A percentile compares a stretch with the other conserved stretches of the same genome.
phyloP scores from a whole-genome alignment of 2,329 filamentous ascomycete genomes.

The Sarocladiaceae sp. region DNA sequence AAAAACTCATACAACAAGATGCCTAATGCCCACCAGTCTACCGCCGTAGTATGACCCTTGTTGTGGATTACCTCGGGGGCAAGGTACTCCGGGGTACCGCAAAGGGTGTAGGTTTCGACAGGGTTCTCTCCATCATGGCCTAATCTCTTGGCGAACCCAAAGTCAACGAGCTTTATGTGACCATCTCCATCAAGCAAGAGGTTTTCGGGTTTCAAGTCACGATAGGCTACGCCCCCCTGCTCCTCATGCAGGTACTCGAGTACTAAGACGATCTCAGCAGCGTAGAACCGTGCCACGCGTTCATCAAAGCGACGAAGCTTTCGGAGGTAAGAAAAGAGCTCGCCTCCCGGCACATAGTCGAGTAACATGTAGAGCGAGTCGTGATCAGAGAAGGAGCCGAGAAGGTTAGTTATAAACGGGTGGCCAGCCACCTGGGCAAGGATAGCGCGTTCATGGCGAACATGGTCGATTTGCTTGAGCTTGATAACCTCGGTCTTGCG shows the following conservation, averaged over 20 bases:
- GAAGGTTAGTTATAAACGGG: slow-evolving; percentile 77
- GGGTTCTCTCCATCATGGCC: slow-evolving; percentile 43
- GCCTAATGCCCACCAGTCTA: slow-evolving; percentile 86
- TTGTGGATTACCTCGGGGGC: slow-evolving; percentile 82
- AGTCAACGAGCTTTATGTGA: slow-evolving; percentile 79
- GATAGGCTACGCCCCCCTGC: slow-evolving; percentile 73
- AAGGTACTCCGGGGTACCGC: slow-evolving; percentile 79
- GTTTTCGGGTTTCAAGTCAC: slow-evolving; percentile 81
- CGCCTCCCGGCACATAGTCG: slow-evolving; percentile 78
- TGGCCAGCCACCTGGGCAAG: slow-evolving; percentile 74
- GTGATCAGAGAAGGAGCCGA: slow-evolving; percentile 74
- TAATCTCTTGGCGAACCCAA: slow-evolving; percentile 79
- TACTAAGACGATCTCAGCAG: slow-evolving; percentile 78
- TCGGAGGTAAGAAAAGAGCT: slow-evolving; percentile 79
- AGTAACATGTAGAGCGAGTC: slow-evolving; percentile 80
- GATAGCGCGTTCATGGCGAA: slow-evolving; percentile 76
- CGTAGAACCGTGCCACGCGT: slow-evolving; percentile 73
- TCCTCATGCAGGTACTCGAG: slow-evolving; percentile 77
- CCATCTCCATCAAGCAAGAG: slow-evolving; percentile 72
- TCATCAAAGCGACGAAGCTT: slow-evolving; percentile 77
- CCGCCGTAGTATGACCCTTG: slow-evolving; percentile 70
- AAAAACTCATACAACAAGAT: slow-evolving; percentile 83
- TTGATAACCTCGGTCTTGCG: slow-evolving; percentile 71
- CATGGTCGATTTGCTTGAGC: slow-evolving; percentile 82
- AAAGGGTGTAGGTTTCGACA: slow-evolving; percentile 75